Evolutionary conservation across 2,329 filamentous ascomycete genomes (phyloP), one percentile per base, ranked within the genome.

Genomic region (Ophiognomonia clavigignenti-juglandacearum): DNA sequence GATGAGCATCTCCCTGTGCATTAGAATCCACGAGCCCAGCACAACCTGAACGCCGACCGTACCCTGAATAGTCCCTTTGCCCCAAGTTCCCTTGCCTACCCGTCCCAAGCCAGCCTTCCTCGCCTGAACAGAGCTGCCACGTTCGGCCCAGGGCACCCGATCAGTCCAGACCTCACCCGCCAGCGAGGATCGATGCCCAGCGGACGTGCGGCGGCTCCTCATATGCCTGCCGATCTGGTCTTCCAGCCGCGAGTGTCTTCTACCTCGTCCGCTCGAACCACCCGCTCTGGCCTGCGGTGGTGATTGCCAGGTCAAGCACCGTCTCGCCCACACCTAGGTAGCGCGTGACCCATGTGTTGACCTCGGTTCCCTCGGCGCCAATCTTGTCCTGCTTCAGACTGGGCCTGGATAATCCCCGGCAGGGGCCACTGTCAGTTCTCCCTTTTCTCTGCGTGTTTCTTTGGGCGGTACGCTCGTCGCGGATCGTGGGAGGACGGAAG

Each of bases 301-400:
- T 91, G 26, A 97, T 89, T 24, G 90, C 95, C 72, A 95, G 87
- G 68, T 98, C 93, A 90, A 98, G 95, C 55, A 96, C 87, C 82
- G 90, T 96, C 73, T 98, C 93, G 59, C 93, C 93, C 16, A 96
- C 85, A 53, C 89, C 89, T 36, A 97, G 82, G 67, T 97, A 97
- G 65, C 86, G 92, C 62, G 92, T 86, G 56, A 97, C 82, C 90
- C 91, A 97, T 61, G 83, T 85, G 64, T 86, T 85, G 57, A 93
- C 69, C 53, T 91, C 85, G 65, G 88, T 87, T 67, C 83, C 92
- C 49, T 95, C 88, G 64, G 75, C 74, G 26, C 85, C 79, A 61
- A 96, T 78, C 58, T 84, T 83, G 56, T 96, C 90, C 60, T 86
- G 85, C 73, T 90, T 88, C 70, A 98, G 78, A 77, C 93, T 96